A percentile compares a stretch with the other conserved stretches of the same genome.
phyloP scores from a whole-genome alignment of 139 green algal species.

The Coccomyxa sp. region DNA sequence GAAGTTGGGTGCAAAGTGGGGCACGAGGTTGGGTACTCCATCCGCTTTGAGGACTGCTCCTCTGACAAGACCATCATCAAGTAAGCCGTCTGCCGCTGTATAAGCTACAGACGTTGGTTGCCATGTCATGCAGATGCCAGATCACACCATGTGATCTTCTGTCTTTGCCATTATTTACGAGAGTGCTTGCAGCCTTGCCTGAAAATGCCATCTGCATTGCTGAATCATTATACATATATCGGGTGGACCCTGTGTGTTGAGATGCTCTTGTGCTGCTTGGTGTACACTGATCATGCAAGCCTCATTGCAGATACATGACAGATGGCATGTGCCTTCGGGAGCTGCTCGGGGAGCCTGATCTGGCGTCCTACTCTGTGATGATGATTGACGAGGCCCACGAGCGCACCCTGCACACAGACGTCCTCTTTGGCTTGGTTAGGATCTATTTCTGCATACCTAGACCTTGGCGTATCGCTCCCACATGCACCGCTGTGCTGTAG shows the following conservation, averaged over 20 bases:
- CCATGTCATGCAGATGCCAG: too few species aligned
- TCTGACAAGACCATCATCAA: constrained; percentile 95
- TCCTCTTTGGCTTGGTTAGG: constrained; percentile 87
- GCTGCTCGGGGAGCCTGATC: constrained; percentile 94
- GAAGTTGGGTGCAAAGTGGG: constrained; percentile 93
- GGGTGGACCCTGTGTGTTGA: neutral
- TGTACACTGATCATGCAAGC: too few species aligned
- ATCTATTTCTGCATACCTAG: too few species aligned
- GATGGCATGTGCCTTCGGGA: constrained; percentile 94
- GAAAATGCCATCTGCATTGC: neutral
- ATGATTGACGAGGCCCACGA: constrained; percentile 98
- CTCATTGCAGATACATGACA: constrained; percentile 12
- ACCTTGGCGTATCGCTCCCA: too few species aligned
- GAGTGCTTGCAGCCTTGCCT: too few species aligned
- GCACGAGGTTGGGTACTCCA: constrained; percentile 93
- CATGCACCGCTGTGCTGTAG: too few species aligned
- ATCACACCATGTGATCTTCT: too few species aligned
- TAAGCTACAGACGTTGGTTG: too few species aligned
- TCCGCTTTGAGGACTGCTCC: constrained; percentile 99
- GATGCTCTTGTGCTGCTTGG: neutral
- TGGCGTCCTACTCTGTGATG: constrained; percentile 90
- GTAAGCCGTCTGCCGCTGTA: too few species aligned
- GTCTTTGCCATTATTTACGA: too few species aligned
- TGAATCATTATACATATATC: neutral
- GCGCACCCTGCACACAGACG: constrained; percentile 93